Conservation (phyloP, 345 rosid species). For the Boechera retrofracta region DNA sequence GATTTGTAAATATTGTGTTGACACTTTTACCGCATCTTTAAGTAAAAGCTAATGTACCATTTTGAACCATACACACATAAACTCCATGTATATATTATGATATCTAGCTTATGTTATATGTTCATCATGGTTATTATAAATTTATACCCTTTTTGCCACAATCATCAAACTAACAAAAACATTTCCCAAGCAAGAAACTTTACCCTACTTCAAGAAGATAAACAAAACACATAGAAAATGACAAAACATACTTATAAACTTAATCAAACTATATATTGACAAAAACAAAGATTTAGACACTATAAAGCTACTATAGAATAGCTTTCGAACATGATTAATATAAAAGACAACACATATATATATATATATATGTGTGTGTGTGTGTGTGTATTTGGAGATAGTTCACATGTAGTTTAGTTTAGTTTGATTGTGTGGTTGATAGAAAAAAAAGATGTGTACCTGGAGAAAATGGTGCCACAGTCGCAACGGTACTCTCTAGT, state of each 20-base stretch:
- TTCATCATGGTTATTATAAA: background rate
- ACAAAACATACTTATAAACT: slow-evolving; percentile 15
- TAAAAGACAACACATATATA: background rate
- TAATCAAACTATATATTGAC: slow-evolving; percentile 19
- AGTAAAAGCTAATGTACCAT: background rate
- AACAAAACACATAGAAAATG: slow-evolving; percentile 31
- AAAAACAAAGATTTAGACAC: slow-evolving; percentile 16
- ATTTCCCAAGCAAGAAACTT: slow-evolving; percentile 29
- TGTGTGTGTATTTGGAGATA: background rate
- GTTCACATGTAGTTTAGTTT: background rate
- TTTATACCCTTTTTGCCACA: slow-evolving; percentile 25
- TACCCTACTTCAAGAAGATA: slow-evolving; percentile 38
- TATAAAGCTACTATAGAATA: background rate
- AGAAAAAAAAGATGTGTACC: slow-evolving; percentile 50
- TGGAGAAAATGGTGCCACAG: slow-evolving; percentile 91
- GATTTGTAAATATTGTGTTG: background rate
- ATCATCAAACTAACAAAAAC: slow-evolving; percentile 25
- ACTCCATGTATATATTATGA: background rate
- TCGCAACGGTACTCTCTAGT: slow-evolving; percentile 95
- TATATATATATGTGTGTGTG: background rate
- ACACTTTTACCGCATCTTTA: background rate
- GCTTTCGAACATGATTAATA: slow-evolving; percentile 21
- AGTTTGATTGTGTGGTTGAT: background rate
- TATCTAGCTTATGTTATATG: background rate
- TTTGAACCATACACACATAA: background rate